Conservation (phyloP, 129 eudicot species). For the Lonicera japonica region DNA sequence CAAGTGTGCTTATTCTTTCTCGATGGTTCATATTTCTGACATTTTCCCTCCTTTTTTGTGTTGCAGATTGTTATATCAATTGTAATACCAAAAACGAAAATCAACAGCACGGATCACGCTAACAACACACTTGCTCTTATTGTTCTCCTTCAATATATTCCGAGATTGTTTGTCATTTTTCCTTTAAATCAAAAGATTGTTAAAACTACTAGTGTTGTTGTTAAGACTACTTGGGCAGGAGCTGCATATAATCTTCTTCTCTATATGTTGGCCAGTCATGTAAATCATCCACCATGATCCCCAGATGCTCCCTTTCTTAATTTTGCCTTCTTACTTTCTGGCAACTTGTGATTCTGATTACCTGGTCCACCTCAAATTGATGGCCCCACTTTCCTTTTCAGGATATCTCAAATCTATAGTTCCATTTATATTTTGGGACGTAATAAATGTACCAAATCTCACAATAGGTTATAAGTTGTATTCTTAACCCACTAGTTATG, state of each 20-base stretch:
- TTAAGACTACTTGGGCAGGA: slow-evolving; percentile 99
- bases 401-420: too few species aligned
- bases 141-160: slow-evolving; percentile 80
- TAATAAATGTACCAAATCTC: too few species aligned
- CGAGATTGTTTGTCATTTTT: slow-evolving; percentile 68
- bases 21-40: neutral
- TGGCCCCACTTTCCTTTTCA: too few species aligned
- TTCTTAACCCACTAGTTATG: too few species aligned
- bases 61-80: slow-evolving; percentile 67
- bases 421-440: too few species aligned
- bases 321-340: neutral
- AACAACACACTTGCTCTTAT: slow-evolving; percentile 74
- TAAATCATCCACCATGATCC: slow-evolving; percentile 22
- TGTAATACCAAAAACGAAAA: slow-evolving; percentile 65
- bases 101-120: slow-evolving; percentile 48
- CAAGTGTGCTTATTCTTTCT: neutral
- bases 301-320: too few species aligned
- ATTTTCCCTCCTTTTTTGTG: neutral
- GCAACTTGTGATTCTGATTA: neutral
- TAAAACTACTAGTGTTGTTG: slow-evolving; percentile 78
- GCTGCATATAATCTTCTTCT: slow-evolving; percentile 92
- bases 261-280: slow-evolving; percentile 91
- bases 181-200: slow-evolving; percentile 78
- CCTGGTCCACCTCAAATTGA: too few species aligned
- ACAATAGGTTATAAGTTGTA: too few species aligned